phyloP scores from a whole-genome alignment of 2,329 filamentous ascomycete species.

The Karstenula rhodostoma region DNA sequence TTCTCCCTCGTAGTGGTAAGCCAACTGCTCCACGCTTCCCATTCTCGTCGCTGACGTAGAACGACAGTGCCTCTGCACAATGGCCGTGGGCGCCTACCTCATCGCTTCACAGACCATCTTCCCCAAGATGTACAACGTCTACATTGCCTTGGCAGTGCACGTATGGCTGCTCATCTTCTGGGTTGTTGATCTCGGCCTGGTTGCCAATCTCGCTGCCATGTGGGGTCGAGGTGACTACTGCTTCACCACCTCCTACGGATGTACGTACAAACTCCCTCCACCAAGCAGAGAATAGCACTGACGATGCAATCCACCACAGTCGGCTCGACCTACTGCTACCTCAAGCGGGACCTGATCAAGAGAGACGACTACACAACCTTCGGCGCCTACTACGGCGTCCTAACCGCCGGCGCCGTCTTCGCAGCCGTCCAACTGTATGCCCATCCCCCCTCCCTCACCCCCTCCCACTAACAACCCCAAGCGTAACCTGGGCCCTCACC shows the following conservation, averaged over 20 bases:
- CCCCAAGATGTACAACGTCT: conserved; percentile 61
- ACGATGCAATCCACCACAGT: neutral
- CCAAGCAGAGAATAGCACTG: neutral
- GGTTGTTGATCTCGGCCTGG: conserved; percentile 49
- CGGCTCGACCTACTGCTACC: conserved; percentile 7
- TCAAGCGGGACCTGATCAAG: conserved; percentile 10
- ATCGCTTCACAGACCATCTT: conserved; percentile 54
- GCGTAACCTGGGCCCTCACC: conserved; percentile 14
- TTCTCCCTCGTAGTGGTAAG: conserved; percentile 28
- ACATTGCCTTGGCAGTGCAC: conserved; percentile 62
- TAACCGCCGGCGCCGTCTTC: conserved; percentile 36
- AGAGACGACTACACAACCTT: conserved; percentile 24
- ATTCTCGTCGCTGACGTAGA: conserved; percentile 9
- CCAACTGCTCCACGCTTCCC: conserved; percentile 4
- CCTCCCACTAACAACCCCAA: conserved; percentile 2
- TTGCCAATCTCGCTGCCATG: conserved; percentile 32
- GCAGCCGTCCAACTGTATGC: conserved; percentile 40
- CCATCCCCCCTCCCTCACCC: neutral
- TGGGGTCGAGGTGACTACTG: conserved; percentile 26
- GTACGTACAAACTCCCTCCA: neutral
- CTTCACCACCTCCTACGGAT: conserved; percentile 20
- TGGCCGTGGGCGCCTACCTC: conserved; percentile 58
- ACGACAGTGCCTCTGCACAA: conserved; percentile 53
- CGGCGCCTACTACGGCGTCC: conserved; percentile 31
- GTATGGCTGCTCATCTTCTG: conserved; percentile 63